Conservation (phyloP, 2,329 filamentous ascomycete genomes). For the Stachybotrys echinatus region DNA sequence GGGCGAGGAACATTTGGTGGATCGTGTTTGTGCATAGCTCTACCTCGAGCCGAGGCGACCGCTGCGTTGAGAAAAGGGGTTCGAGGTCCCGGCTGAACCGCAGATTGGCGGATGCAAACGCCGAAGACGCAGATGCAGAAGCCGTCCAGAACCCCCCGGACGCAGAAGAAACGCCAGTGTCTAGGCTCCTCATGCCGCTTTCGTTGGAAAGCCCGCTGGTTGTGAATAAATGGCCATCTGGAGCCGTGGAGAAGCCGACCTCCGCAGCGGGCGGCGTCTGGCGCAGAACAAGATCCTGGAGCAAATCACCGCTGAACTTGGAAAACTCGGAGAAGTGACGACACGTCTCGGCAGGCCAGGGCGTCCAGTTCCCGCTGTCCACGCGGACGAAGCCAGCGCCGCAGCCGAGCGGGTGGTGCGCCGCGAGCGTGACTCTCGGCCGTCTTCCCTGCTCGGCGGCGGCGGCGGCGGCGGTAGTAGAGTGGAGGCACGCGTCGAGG, state of each 20-base stretch:
- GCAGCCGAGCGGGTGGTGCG: slow-evolving; percentile 24
- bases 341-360: slow-evolving; percentile 19
- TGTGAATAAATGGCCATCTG: slow-evolving; percentile 7
- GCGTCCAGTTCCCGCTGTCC: slow-evolving; percentile 37
- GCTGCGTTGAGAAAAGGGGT: slow-evolving; percentile 2
- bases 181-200: slow-evolving; percentile 32
- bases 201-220: slow-evolving; percentile 11
- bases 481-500: slow-evolving; percentile 28
- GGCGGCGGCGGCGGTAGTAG: slow-evolving; percentile 11
- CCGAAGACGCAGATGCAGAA: slow-evolving; percentile 23
- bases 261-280: slow-evolving; percentile 32
- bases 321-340: slow-evolving; percentile 26
- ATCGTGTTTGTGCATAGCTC: slow-evolving; percentile 33
- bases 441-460: too few relatives aligned
- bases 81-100: slow-evolving; percentile 23
- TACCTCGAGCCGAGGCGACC: slow-evolving; percentile 31
- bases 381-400: slow-evolving; percentile 31
- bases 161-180: slow-evolving; percentile 19
- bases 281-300: slow-evolving; percentile 20
- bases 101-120: slow-evolving; percentile 27
- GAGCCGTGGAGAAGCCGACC: slow-evolving; percentile 30
- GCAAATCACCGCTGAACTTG: slow-evolving; percentile 19
- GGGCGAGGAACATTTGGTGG: slow-evolving; percentile 31
- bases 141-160: slow-evolving; percentile 31
- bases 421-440: slow-evolving; percentile 24